phyloP scores from a whole-genome alignment of 2,329 filamentous ascomycete genomes.

The Hirsutella minnesotensis region DNA sequence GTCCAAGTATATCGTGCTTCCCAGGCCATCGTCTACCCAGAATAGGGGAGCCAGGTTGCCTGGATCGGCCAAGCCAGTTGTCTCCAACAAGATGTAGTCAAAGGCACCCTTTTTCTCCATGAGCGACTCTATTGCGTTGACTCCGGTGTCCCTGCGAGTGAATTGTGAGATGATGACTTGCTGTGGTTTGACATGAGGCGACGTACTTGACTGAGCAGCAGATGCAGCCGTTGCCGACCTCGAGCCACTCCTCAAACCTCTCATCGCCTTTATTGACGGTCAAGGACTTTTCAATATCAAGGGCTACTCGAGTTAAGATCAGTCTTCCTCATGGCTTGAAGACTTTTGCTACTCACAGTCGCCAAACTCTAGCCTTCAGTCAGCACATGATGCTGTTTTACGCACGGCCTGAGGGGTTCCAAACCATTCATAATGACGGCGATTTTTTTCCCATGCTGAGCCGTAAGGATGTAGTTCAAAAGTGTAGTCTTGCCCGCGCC shows the following conservation, averaged over 20 bases:
- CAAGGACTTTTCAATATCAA: conserved; percentile 91
- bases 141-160: conserved; percentile 67
- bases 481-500: conserved; percentile 93
- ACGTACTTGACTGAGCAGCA: conserved; percentile 89
- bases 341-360: conserved; percentile 49
- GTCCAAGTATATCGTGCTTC: conserved; percentile 90
- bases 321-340: neutral
- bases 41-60: conserved; percentile 93
- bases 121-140: conserved; percentile 86
- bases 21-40: conserved; percentile 94
- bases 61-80: conserved; percentile 87
- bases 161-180: neutral
- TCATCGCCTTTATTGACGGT: conserved; percentile 78
- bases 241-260: conserved; percentile 86
- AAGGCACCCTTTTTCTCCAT: conserved; percentile 92
- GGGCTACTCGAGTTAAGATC: conserved; percentile 37
- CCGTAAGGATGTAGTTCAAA: conserved; percentile 89
- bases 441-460: conserved; percentile 93
- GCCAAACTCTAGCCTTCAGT: conserved; percentile 53
- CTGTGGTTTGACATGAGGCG: neutral
- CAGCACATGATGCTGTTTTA: neutral
- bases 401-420: neutral
- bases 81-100: conserved; percentile 95
- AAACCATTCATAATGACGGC: conserved; percentile 88
- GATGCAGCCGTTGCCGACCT: conserved; percentile 92